Evolutionary conservation across 23 red algal species (phyloP), one percentile per base, ranked within the genome.

Genomic region (Cyanidioschyzon merolae): DNA sequence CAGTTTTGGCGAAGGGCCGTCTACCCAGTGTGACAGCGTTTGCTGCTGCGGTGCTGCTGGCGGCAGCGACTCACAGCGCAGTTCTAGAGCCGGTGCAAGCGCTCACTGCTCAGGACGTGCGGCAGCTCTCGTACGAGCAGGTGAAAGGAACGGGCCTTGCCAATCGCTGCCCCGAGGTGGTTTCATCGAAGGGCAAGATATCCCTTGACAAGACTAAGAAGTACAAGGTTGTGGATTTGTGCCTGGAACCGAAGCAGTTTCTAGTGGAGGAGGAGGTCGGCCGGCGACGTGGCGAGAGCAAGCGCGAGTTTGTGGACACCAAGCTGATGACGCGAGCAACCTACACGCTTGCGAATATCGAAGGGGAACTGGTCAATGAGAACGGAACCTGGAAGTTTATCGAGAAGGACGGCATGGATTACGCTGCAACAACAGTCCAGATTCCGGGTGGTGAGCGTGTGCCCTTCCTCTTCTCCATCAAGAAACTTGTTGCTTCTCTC

Each of bases 191-290:
- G 80, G 93, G 93, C 31, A 54, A 50, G 50, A 97, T 97, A 77
- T 89, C 86, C 68, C 74, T 97, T 37, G 85, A 89, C 37, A 74
- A 88, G 40, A 74, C 75, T 41, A 90, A 91, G 41, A 79, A 54
- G 30, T 97, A 97, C 85, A 97, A 97, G 76, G 75, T 97, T 51
- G 93, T 97, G n/a, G 93, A 97, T 79, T 27, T 97, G 26, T 97
- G 93, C 77, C 59, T 97, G 74, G 93, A 97, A 68, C 93, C 93
- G 15, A 97, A 97, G 85, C 86, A 77, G 12, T 97, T 97, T 81
- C 79, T 80, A 81, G 93, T 97, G 16, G 93, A 96, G 76, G 92
- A 97, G 86, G 89, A 97, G 80, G 71, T 84, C 34, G 37, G 74
- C 25, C 87, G 85, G 40, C 71, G 74, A 51, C 80, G 80, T 50